A percentile compares a stretch with the other conserved stretches of the same genome.
phyloP scores from a whole-genome alignment of 139 green algal species.

The Marvania coccoides region DNA sequence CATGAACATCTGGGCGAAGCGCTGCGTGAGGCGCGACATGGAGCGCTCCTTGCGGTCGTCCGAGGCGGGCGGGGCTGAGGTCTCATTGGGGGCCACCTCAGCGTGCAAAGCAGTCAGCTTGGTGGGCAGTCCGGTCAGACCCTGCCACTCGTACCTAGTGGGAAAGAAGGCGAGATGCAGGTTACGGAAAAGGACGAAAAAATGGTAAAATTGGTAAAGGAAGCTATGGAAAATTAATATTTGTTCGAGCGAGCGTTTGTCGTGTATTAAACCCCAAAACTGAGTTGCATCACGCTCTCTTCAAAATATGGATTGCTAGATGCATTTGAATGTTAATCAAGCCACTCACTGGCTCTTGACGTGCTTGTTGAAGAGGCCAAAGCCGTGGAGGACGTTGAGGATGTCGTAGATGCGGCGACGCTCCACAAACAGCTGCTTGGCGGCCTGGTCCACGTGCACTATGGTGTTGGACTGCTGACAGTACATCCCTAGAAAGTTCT shows the following conservation, averaged over 20 bases:
- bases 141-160: neutral
- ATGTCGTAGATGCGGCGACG: conserved; percentile 94
- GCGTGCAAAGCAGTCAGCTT: too few relatives aligned
- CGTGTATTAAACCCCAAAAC: too few relatives aligned
- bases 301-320: too few relatives aligned
- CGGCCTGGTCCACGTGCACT: conserved; percentile 36
- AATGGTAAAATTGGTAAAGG: too few relatives aligned
- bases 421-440: conserved; percentile 33
- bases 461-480: neutral
- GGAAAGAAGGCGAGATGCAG: too few relatives aligned
- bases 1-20: conserved; percentile 59
- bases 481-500: conserved; percentile 25
- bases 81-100: too few relatives aligned
- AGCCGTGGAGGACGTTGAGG: conserved; percentile 91
- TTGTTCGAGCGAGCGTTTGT: too few relatives aligned
- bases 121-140: too few relatives aligned
- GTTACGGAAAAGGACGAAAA: too few relatives aligned
- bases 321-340: neutral
- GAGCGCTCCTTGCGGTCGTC: conserved; percentile 46
- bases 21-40: conserved; percentile 38
- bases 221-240: too few relatives aligned
- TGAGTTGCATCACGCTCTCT: too few relatives aligned
- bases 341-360: conserved; percentile 67
- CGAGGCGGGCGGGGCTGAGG: too few relatives aligned
- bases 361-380: conserved; percentile 87